Conservation (phyloP, 2,329 filamentous ascomycete genomes). For the Verticillium klebahnii region DNA sequence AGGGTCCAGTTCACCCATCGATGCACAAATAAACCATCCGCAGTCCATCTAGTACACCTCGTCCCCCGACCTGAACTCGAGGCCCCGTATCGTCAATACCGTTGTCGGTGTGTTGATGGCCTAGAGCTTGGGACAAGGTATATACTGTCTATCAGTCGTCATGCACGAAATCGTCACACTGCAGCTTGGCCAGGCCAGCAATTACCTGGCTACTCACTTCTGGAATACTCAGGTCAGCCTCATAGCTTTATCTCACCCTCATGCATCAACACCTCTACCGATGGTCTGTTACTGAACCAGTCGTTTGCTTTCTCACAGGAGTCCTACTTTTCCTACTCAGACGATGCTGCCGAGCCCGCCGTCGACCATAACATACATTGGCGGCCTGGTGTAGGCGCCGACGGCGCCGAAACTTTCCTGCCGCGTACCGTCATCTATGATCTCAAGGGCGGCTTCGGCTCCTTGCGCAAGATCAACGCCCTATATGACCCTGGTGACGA, state of each 20-base stretch:
- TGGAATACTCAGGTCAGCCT: slow-evolving; percentile 80
- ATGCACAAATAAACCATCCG: background rate
- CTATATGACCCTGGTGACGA: slow-evolving; percentile 61
- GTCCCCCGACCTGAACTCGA: background rate
- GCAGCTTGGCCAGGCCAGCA: slow-evolving; percentile 88
- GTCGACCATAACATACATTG: slow-evolving; percentile 88
- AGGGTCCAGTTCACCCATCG: background rate
- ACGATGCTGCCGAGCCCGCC: slow-evolving; percentile 50
- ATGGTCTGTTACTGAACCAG: slow-evolving; percentile 11
- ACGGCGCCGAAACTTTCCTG: slow-evolving; percentile 87
- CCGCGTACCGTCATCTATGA: slow-evolving; percentile 92
- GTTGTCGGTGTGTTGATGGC: background rate
- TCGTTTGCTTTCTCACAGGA: slow-evolving; percentile 50
- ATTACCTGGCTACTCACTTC: slow-evolving; percentile 92
- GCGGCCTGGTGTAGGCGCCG: slow-evolving; percentile 72
- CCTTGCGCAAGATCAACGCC: slow-evolving; percentile 80
- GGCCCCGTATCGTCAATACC: background rate
- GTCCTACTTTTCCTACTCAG: slow-evolving; percentile 90
- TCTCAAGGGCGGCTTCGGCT: slow-evolving; percentile 88
- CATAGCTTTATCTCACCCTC: background rate
- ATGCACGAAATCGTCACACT: slow-evolving; percentile 97
- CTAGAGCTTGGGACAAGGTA: background rate
- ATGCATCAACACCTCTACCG: background rate
- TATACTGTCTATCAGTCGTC: background rate
- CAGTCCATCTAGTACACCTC: background rate